These are phyloP conservation scores for Lipomyces yamanashiensis DNA, from an alignment of 805 yeast genomes.

Conservation along the genomic window DNA sequence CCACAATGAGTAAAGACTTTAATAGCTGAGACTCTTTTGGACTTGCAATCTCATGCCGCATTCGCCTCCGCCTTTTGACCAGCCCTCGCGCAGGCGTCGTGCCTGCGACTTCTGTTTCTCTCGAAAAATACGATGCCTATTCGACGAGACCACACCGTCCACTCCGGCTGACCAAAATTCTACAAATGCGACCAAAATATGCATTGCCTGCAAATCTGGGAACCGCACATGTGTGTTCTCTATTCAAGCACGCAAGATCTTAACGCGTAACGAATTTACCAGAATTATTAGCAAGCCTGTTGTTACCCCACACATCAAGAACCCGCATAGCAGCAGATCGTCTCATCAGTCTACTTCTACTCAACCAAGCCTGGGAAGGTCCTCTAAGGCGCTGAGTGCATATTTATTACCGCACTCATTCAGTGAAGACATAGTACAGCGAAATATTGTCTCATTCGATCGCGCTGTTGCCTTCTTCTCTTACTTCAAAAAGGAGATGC, in stretches of 20 bases:
- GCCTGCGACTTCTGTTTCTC: constrained; percentile 21
- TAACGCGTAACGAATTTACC: constrained; percentile 14
- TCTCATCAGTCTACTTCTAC: not conserved
- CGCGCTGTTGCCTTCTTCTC: constrained; percentile 8
- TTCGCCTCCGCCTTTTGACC: constrained; percentile 9
- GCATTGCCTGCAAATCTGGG: constrained; percentile 9
- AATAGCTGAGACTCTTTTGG: not conserved
- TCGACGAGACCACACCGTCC: not conserved
- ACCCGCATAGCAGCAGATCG: not conserved
- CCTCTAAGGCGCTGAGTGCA: not conserved
- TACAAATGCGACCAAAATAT: not conserved
- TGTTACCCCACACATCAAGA: not conserved
- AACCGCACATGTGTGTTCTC: constrained; percentile 10
- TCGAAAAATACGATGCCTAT: constrained; percentile 10
- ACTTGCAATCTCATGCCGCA: constrained; percentile 4
- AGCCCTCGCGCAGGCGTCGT: constrained; percentile 20
- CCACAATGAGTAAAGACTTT: not conserved
- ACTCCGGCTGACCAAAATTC: too few relatives aligned
- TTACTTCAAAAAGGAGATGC: constrained; percentile 16
- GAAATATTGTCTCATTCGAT: constrained; percentile 8
- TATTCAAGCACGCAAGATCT: constrained; percentile 10
- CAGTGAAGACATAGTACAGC: constrained; percentile 11
- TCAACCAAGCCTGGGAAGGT: not conserved
- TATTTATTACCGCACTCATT: constrained; percentile 1
- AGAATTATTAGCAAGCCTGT: not conserved